Evolutionary conservation across 2,329 filamentous ascomycete species (phyloP).

Genomic region (Colletotrichum neosansevieriae): DNA sequence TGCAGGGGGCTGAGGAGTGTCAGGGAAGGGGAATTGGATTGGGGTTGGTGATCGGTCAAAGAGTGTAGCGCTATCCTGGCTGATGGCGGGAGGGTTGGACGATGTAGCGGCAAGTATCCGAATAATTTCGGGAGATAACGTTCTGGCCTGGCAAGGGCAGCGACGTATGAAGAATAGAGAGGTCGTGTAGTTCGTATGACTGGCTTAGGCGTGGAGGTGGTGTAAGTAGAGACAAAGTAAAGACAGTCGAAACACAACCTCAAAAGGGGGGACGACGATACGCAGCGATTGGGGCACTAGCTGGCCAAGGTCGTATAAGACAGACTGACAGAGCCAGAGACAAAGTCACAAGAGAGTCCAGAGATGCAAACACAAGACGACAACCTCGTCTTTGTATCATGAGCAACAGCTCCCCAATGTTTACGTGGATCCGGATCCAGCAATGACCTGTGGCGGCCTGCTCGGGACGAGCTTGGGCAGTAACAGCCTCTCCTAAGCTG

Average conservation of each 20-base stretch:
- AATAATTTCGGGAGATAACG: not conserved
- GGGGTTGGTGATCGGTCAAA: constrained; percentile 35
- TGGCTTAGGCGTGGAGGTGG: constrained; percentile 3
- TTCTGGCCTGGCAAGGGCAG: constrained; percentile 1
- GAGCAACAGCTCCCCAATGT: constrained; percentile 33
- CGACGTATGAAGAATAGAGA: not conserved
- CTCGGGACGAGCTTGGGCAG: constrained; percentile 11
- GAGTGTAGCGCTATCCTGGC: constrained; percentile 26
- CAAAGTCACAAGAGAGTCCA: not conserved
- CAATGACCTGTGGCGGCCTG: constrained; percentile 19
- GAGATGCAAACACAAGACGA: not conserved
- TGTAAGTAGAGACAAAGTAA: constrained; percentile 28
- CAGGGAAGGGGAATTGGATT: constrained; percentile 30
- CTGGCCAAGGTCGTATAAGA: not conserved
- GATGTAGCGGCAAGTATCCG: constrained; percentile 13
- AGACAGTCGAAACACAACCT: constrained; percentile 21
- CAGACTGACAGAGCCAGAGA: not conserved
- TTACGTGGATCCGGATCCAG: constrained; percentile 28
- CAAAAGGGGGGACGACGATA: constrained; percentile 6
- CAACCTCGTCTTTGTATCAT: constrained; percentile 31
- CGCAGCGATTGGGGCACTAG: not conserved
- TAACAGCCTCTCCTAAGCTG: constrained; percentile 7
- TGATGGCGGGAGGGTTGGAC: constrained; percentile 13
- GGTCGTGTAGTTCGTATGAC: not conserved
- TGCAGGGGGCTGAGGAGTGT: constrained; percentile 24